These are phyloP conservation scores for Geotrichum histeridarum DNA, from an alignment of 1,139 yeast genomes.

Conservation along the genomic window DNA sequence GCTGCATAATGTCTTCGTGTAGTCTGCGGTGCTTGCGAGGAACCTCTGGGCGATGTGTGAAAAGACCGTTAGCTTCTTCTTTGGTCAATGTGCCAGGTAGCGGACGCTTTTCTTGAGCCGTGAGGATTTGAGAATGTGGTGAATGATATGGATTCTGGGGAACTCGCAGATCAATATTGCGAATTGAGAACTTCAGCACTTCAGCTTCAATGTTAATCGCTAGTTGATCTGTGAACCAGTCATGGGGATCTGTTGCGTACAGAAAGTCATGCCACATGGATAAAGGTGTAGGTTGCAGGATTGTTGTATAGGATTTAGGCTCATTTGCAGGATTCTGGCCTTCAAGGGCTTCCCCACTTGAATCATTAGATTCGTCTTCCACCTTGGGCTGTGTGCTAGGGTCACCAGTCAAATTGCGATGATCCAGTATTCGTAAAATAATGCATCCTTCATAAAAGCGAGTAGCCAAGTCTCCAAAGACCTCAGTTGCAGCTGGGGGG, in stretches of 20 bases:
- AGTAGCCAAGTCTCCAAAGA: constrained; percentile 77
- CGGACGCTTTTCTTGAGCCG: constrained; percentile 4
- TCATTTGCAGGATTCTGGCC: constrained; percentile 27
- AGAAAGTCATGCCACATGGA: constrained; percentile 81
- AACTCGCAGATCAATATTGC: constrained; percentile 70
- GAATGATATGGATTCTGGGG: constrained; percentile 37
- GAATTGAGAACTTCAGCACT: constrained; percentile 65
- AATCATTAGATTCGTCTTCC: constrained; percentile 3
- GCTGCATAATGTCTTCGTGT: constrained; percentile 65
- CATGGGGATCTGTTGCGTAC: constrained; percentile 68
- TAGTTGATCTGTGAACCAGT: constrained; percentile 69
- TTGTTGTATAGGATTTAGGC: constrained; percentile 70
- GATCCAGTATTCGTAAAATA: constrained; percentile 78
- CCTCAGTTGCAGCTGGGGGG: constrained; percentile 85
- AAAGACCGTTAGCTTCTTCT: constrained; percentile 21
- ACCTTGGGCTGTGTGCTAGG: constrained; percentile 1
- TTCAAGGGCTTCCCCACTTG: background rate
- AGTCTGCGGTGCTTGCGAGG: constrained; percentile 35
- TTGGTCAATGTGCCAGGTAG: constrained; percentile 2
- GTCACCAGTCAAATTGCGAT: constrained; percentile 39
- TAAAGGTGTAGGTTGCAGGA: constrained; percentile 73
- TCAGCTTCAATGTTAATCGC: constrained; percentile 80
- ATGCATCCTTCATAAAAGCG: constrained; percentile 85
- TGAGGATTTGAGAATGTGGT: constrained; percentile 4
- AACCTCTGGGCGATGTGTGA: constrained; percentile 27